phyloP scores from a whole-genome alignment of 1,139 yeast species.

The Taphrina populina region DNA sequence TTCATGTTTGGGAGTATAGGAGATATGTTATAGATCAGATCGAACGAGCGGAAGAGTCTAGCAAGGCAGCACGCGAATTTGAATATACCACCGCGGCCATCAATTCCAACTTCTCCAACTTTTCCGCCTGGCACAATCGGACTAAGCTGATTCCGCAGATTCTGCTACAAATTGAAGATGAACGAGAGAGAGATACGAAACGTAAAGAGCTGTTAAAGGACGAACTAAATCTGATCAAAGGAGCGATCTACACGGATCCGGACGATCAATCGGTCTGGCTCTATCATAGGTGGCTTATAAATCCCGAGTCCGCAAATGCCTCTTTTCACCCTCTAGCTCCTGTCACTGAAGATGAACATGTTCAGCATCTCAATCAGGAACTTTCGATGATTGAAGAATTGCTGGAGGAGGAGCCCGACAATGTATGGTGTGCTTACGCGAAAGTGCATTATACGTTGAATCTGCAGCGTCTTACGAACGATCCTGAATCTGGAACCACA shows the following conservation, averaged over 20 bases:
- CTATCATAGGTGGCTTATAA: slow-evolving; percentile 77
- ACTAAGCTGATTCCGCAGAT: slow-evolving; percentile 64
- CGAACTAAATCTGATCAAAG: slow-evolving; percentile 69
- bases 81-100: slow-evolving; percentile 75
- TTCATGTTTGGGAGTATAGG: slow-evolving; percentile 95
- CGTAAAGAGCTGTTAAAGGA: slow-evolving; percentile 18
- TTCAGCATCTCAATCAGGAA: slow-evolving; percentile 43
- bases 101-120: slow-evolving; percentile 80
- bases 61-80: slow-evolving; percentile 56
- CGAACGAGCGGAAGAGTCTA: slow-evolving; percentile 47
- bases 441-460: slow-evolving; percentile 42
- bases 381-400: slow-evolving; percentile 45
- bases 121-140: slow-evolving; percentile 95
- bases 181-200: slow-evolving; percentile 42
- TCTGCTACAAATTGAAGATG: slow-evolving; percentile 42
- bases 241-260: slow-evolving; percentile 89
- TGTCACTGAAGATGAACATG: slow-evolving; percentile 35
- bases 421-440: slow-evolving; percentile 47
- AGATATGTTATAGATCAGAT: slow-evolving; percentile 62
- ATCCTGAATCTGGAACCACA: slow-evolving; percentile 39
- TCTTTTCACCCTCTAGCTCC: slow-evolving; percentile 40
- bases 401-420: slow-evolving; percentile 47
- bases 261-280: slow-evolving; percentile 94
- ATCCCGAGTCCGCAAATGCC: slow-evolving; percentile 53
- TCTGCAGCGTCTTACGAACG: slow-evolving; percentile 40